Base-by-base conservation (phyloP, 2,329 filamentous ascomycete species). In the Curvularia spicifera region DNA sequence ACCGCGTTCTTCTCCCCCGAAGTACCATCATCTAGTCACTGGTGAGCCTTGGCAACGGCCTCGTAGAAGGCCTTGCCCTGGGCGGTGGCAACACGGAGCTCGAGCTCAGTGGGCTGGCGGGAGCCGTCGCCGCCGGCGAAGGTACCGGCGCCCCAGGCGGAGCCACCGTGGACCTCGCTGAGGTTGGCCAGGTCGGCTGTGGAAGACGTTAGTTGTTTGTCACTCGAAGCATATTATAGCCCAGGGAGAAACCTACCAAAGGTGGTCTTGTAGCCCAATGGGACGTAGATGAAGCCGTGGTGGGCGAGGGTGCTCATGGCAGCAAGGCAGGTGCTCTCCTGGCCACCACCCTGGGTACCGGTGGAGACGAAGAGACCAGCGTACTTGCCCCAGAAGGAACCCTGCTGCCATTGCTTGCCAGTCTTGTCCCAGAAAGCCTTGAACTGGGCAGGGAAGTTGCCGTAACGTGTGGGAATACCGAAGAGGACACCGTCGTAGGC, bases 361-460 rank as follows among this genome's bases (percentile, higher is more conserved):
- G 92, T 96, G 63, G 89, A 91, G 78, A 99, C 80, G 85, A 99
- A 99, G 61, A 97, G 66, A 72, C 94, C 94, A 53, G 90, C 94
- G 74, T 92, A 89, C 84, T 98, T 98, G 81, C 93, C 93, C 80
- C 84, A 87, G 83, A 85, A 93, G 68, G 83, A 87, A 63, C 94
- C 94, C 13, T 80, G 78, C 61, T 84, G 80, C 95, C 95, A 98
- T 79, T 95, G 90, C 69, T 85, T 83, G 73, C 94, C 94, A 24
- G 92, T 93, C 80, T 86, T 85, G 83, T 99, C 95, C 91, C 93
- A 96, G 84, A 93, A 94, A 42, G 87, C 75, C 84, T 95, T 97
- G 91, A 91, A 97, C 82, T 99, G 95, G 18, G 89, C 91, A 48
- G 94, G 93, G 85, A 97, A 97, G 87, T 96, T 98, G 71, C 95